phyloP scores from a whole-genome alignment of 306 rosid species.

The Rosa persica region DNA sequence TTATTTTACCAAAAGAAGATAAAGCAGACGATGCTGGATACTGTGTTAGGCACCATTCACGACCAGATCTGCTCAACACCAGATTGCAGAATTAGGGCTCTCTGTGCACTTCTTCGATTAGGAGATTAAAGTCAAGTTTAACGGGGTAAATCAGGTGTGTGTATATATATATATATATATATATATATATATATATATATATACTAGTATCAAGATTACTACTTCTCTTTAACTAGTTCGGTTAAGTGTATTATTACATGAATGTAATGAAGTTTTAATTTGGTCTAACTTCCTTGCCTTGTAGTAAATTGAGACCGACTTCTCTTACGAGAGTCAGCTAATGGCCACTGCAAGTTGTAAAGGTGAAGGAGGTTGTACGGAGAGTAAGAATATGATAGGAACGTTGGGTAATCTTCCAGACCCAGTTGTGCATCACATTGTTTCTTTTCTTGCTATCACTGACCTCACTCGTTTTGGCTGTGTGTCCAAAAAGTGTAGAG shows the following conservation, averaged over 20 bases:
- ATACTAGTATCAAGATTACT: neutral
- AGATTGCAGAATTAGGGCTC: neutral
- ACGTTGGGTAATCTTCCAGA: neutral
- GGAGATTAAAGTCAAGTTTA: neutral
- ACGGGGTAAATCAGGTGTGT: neutral
- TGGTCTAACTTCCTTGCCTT: neutral
- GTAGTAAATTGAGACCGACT: no score
- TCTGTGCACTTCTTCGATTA: neutral
- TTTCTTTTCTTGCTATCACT: neutral
- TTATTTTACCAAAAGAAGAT: neutral
- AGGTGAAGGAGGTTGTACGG: neutral
- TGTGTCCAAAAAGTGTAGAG: neutral
- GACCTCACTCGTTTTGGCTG: neutral
- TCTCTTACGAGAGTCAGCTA: neutral
- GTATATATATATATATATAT: no score
- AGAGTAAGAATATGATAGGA: neutral
- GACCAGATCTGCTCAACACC: neutral
- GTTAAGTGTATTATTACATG: no score
- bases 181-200: no score
- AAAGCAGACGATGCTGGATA: neutral
- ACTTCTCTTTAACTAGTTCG: neutral
- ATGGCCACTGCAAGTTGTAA: neutral
- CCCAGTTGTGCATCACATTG: neutral
- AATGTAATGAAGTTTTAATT: no score
- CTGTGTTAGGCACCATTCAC: neutral